Evolutionary conservation across 176 grass and related monocot genomes (phyloP).

Genomic region (Eleusine coracana): DNA sequence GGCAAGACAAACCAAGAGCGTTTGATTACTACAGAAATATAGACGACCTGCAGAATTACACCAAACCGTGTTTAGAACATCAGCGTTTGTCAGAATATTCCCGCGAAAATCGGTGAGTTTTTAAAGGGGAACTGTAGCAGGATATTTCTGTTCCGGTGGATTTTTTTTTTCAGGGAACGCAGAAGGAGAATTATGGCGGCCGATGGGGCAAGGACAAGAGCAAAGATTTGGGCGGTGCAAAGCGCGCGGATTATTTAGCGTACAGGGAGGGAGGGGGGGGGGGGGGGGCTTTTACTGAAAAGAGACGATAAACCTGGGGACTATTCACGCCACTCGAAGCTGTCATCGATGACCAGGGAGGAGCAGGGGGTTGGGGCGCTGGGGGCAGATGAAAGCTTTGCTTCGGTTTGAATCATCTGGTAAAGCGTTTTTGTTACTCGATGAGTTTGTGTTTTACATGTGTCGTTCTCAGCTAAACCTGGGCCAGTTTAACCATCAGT

Average conservation of each 20-base stretch:
- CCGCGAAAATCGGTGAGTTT: not conserved
- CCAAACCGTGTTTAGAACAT: too few species aligned
- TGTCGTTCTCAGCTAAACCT: slow-evolving; percentile 27
- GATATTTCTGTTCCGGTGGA: not conserved
- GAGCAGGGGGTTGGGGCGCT: too few species aligned
- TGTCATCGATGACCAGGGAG: slow-evolving; percentile 22
- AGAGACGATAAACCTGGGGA: not conserved
- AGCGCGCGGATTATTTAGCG: slow-evolving; percentile 5
- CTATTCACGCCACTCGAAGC: not conserved
- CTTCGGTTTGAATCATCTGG: slow-evolving; percentile 49
- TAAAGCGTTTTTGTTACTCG: slow-evolving; percentile 24
- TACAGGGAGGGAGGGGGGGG: not conserved
- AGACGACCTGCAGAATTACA: not conserved
- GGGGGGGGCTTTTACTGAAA: not conserved
- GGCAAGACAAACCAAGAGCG: not conserved
- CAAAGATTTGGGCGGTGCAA: not conserved
- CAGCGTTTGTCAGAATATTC: not conserved
- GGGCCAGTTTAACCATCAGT: not conserved
- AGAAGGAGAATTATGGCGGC: too few species aligned
- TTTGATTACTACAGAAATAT: not conserved
- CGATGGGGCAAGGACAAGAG: not conserved
- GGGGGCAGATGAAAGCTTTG: slow-evolving; percentile 39
- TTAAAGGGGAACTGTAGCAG: not conserved
- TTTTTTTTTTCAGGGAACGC: not conserved
- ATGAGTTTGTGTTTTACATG: not conserved